Evolutionary conservation across 805 yeast genomes (phyloP).

Genomic region (Candida parachauliodes): DNA sequence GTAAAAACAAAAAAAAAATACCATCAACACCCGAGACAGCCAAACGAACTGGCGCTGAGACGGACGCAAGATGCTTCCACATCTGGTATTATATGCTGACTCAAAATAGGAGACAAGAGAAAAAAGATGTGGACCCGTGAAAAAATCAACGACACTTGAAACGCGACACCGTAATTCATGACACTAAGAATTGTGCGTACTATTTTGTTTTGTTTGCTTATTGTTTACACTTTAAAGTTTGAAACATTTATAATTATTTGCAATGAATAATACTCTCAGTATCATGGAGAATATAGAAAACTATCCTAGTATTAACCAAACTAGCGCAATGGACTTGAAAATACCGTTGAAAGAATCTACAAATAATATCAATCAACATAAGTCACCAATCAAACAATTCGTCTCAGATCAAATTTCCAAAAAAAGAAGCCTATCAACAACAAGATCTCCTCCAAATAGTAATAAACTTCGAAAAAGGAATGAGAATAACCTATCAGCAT

Average conservation of each 20-base stretch:
- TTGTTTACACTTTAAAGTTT: not conserved
- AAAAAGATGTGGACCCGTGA: too few species aligned
- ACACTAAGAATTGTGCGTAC: too few species aligned
- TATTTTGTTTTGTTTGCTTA: too few species aligned
- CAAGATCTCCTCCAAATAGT: not conserved
- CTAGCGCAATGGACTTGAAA: not conserved
- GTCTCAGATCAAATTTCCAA: not conserved
- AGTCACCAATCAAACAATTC: not conserved
- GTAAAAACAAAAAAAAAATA: too few species aligned
- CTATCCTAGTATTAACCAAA: not conserved
- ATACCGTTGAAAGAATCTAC: not conserved
- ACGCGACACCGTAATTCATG: not conserved
- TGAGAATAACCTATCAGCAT: not conserved
- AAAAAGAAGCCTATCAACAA: constrained; percentile 6
- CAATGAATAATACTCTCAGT: constrained; percentile 1
- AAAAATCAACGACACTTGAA: too few species aligned
- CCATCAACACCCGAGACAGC: too few species aligned
- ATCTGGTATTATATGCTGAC: too few species aligned
- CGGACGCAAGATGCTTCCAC: too few species aligned
- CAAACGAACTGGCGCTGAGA: too few species aligned
- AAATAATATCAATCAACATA: not conserved
- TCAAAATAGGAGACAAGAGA: too few species aligned
- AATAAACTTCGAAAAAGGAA: constrained; percentile 1
- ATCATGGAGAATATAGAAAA: constrained; percentile 6
- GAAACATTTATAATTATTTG: too few species aligned